phyloP scores from a whole-genome alignment of 495 filamentous ascomycete genomes.

The Apiosordaria backusii region DNA sequence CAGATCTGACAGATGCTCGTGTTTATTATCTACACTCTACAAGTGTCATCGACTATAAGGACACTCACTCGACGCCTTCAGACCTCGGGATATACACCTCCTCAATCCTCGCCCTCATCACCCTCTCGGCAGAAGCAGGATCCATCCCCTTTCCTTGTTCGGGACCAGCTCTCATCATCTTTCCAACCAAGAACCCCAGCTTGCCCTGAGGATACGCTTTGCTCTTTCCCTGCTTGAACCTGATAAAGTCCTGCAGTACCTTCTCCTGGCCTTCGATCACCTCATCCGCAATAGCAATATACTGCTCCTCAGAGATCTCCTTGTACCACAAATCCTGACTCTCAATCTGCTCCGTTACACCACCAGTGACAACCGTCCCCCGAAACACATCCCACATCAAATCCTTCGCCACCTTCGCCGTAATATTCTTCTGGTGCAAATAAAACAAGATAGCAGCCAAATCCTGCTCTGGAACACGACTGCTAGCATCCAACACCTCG shows the following conservation, averaged over 20 bases:
- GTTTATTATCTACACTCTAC: too few relatives aligned
- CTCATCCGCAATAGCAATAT: constrained; percentile 51
- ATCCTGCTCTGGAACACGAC: constrained; percentile 53
- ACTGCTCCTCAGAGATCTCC: constrained; percentile 58
- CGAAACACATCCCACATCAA: constrained; percentile 60
- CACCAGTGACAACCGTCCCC: constrained; percentile 38
- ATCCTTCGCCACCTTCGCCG: constrained; percentile 69
- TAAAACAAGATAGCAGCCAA: constrained; percentile 66
- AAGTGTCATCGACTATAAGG: too few relatives aligned
- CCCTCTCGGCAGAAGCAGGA: constrained; percentile 64
- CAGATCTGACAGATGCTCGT: too few relatives aligned
- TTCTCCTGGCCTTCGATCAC: constrained; percentile 52
- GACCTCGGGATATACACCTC: constrained; percentile 9
- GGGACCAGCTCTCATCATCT: constrained; percentile 76
- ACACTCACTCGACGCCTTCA: not conserved
- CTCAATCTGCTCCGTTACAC: constrained; percentile 58
- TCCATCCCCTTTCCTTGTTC: constrained; percentile 77
- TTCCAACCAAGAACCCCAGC: constrained; percentile 81
- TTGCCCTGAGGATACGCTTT: constrained; percentile 58
- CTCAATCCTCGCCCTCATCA: constrained; percentile 50
- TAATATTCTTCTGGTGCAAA: constrained; percentile 64
- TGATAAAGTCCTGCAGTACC: constrained; percentile 66
- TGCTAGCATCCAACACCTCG: constrained; percentile 38
- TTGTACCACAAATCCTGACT: constrained; percentile 62
- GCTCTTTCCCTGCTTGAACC: constrained; percentile 49